Base-by-base conservation (phyloP, 2,329 filamentous ascomycete genomes). In the Ceratocystis lukuohia region DNA sequence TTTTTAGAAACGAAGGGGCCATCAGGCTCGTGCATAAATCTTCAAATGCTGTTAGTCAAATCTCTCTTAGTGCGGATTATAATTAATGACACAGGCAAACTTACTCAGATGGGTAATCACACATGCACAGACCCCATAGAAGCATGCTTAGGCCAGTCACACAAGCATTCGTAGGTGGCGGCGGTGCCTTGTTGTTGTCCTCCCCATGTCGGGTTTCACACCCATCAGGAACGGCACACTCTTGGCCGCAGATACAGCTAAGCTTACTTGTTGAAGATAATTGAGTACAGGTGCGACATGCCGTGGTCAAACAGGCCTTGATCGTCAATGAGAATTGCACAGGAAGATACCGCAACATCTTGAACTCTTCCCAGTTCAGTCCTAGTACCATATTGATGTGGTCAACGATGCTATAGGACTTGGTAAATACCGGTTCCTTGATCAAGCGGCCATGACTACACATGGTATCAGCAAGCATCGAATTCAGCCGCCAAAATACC, bases 101-200 rank as follows among this genome's bases (percentile, higher is more conserved):
- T 44, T 25, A 62, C 61, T 44, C 37, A 5, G 25, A 17, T 7
- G 22, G 22, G 41, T 62, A 62, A 28, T 33, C 28, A 20, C 15
- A 46, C 41, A 46, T 28, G 45, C 61, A 62, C 15, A 62, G 30
- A 6, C 41, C 61, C 61, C 61, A 62, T n/a, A 62, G 45, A 30
- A 62, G 61, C 41, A 62, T 48, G 61, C 45, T 46, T 22, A 62
- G 22, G 2, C 41, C 61, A n/a, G 20, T 48, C 20, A 20, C 10
- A 2, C 61, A 62, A 10, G n/a, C 28, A 59, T 37, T 59, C 28
- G 28, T 37, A 20, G 56, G 56, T 25, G 22, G 17, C n/a, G 30
- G 56, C 17, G 15, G 3, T 17, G 30, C 15, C 4, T n/a, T 30
- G 20, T 20, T 6, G 7, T 62, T 44, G 20, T 2, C 20, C 6